Conservation (phyloP, 106 monocot genomes). For the Platanthera guangdongensis region DNA sequence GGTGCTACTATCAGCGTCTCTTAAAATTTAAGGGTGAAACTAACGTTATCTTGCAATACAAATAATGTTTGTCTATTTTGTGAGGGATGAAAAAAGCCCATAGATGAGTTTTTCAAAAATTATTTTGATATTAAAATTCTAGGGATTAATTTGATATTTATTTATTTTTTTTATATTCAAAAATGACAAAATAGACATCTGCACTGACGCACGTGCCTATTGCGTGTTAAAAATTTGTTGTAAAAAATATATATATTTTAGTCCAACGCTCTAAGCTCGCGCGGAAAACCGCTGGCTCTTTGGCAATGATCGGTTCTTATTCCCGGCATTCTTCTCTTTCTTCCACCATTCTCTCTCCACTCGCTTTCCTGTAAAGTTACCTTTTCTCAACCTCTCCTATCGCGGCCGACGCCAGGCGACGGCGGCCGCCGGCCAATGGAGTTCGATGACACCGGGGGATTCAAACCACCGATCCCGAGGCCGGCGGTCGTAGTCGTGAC, state of each 20-base stretch:
- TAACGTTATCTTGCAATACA: no score
- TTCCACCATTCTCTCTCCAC: constrained; percentile 2
- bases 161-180: no score
- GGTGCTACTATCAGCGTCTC: no score
- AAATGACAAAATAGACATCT: no score
- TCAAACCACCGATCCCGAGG: constrained; percentile 1
- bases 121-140: no score
- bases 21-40: no score
- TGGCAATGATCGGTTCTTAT: constrained; percentile 5
- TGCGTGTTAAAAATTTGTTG: no score
- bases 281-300: constrained; percentile 5
- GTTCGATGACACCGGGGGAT: constrained; percentile 5
- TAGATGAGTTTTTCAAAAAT: no score
- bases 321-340: constrained; percentile 1
- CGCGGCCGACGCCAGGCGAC: constrained; percentile 4
- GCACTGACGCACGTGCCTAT: no score
- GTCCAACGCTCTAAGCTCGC: background rate
- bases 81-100: no score
- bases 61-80: no score
- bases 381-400: background rate
- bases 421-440: constrained; percentile 11
- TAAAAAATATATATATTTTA: background rate
- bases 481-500: background rate
- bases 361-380: background rate
- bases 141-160: no score